These are phyloP conservation scores for Rubus parviflorus DNA, from an alignment of 306 rosid genomes.

Conservation along the genomic window DNA sequence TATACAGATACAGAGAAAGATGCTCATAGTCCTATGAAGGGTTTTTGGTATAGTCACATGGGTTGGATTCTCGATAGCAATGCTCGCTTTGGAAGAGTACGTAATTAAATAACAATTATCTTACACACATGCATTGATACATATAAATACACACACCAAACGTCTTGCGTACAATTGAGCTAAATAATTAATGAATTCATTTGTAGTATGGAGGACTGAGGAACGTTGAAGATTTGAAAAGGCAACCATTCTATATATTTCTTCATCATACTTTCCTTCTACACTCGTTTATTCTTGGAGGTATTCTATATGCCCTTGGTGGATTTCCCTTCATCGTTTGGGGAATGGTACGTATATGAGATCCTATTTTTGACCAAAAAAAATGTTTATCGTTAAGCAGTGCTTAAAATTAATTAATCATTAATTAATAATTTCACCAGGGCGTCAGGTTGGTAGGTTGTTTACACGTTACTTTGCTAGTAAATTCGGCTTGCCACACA, in stretches of 20 bases:
- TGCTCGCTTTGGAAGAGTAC: neutral
- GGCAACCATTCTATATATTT: constrained; percentile 53
- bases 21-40: constrained; percentile 69
- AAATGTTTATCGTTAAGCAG: too few species aligned
- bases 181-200: neutral
- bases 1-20: constrained; percentile 77
- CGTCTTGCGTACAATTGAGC: too few species aligned
- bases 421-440: too few species aligned
- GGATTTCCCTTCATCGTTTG: constrained; percentile 82
- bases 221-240: too few species aligned
- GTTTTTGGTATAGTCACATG: too few species aligned
- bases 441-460: too few species aligned
- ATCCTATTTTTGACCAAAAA: constrained; percentile 47
- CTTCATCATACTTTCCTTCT: constrained; percentile 51
- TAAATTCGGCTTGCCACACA: too few species aligned
- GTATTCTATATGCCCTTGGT: constrained; percentile 57
- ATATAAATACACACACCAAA: too few species aligned
- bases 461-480: too few species aligned
- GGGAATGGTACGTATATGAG: constrained; percentile 24
- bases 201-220: constrained; percentile 54
- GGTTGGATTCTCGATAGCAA: too few species aligned
- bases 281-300: constrained; percentile 60
- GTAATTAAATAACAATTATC: constrained; percentile 10
- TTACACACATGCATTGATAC: neutral
- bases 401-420: too few species aligned